phyloP scores from a whole-genome alignment of 1,139 yeast species.

The Arxiozyma slooffiae region DNA sequence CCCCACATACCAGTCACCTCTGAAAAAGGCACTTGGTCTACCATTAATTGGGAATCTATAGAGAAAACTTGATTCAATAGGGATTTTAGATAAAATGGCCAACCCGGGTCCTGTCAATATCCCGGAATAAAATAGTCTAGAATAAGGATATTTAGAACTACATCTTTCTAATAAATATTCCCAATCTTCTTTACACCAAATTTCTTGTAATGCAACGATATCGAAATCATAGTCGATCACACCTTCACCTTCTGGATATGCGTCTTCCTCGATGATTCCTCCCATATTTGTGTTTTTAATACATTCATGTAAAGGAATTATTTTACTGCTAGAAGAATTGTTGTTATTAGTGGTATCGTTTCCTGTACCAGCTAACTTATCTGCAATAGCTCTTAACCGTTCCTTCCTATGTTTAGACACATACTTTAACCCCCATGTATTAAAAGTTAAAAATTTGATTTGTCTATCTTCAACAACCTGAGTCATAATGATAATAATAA shows the following conservation, averaged over 20 bases:
- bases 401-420: conserved; percentile 60
- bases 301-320: neutral
- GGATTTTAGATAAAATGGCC: conserved; percentile 73
- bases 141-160: conserved; percentile 44
- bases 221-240: conserved; percentile 41
- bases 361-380: conserved; percentile 41
- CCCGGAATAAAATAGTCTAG: conserved; percentile 70
- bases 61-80: conserved; percentile 67
- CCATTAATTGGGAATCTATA: conserved; percentile 89
- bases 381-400: conserved; percentile 67
- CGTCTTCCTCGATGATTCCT: neutral
- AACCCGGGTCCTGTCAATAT: conserved; percentile 90
- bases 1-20: conserved; percentile 98
- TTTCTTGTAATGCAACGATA: conserved; percentile 80
- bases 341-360: neutral
- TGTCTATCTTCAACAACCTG: neutral
- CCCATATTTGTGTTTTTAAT: neutral
- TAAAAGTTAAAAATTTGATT: conserved; percentile 52
- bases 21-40: conserved; percentile 79
- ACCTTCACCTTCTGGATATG: conserved; percentile 28
- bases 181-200: conserved; percentile 89
- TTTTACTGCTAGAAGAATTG: neutral
- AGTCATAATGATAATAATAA: neutral
- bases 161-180: conserved; percentile 45
- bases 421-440: conserved; percentile 83